Evolutionary conservation across 208 protist genomes (phyloP).

Genomic region (Phytomonas serpens): DNA sequence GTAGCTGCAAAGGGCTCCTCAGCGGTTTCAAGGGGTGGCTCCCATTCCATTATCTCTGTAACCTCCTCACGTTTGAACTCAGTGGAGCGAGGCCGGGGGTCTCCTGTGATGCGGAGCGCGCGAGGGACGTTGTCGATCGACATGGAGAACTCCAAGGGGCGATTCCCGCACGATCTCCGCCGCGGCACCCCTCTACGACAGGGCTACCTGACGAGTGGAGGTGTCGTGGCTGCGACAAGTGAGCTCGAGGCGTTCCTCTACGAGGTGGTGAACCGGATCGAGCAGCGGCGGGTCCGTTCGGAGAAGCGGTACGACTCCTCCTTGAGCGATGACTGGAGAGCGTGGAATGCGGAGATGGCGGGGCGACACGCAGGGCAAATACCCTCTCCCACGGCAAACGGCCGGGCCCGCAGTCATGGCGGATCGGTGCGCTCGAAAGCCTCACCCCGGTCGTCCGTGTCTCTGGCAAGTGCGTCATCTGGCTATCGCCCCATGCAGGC

Average conservation of each 20-base stretch:
- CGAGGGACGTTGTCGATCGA: not conserved
- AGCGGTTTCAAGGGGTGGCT: not conserved
- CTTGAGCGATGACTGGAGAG: not conserved
- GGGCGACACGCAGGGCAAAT: not conserved
- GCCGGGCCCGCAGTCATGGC: not conserved
- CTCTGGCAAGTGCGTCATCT: not conserved
- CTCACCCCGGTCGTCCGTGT: not conserved
- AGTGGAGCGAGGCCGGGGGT: not conserved
- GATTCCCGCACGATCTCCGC: not conserved
- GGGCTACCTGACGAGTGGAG: not conserved
- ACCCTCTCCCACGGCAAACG: not conserved
- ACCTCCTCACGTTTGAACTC: not conserved
- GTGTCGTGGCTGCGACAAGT: not conserved
- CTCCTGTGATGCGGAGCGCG: not conserved
- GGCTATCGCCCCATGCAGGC: not conserved
- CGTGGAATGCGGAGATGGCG: not conserved
- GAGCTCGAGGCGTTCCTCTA: slow-evolving; percentile 4
- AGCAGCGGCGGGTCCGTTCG: not conserved
- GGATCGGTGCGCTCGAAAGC: slow-evolving; percentile 3
- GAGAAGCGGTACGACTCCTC: not conserved
- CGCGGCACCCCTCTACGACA: not conserved
- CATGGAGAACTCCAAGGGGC: not conserved
- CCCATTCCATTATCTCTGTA: not conserved
- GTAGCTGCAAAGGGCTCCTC: not conserved
- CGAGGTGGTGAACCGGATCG: not conserved